Evolutionary conservation across 768 basidiomycete species (phyloP), one percentile per base, ranked within the genome.

Genomic region (Pleurotus salmoneostramineus): DNA sequence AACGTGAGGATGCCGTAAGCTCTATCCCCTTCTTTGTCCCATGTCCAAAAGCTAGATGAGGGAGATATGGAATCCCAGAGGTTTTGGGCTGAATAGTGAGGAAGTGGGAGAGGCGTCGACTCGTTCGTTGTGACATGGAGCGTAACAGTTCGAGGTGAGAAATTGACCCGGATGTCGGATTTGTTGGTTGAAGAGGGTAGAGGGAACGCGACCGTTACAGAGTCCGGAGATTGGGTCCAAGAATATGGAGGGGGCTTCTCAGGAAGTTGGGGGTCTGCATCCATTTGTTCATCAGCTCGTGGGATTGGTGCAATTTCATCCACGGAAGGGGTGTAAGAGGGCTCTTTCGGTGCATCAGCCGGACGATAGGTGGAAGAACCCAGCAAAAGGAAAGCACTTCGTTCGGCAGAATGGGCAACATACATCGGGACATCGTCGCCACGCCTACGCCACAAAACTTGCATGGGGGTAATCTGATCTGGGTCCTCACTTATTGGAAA

Each of bases 41-140:
- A 96, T 4, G 93, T 95, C 95, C 94, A 99, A 65, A 91, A 85
- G 65, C 91, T 91, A n/a, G 88, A 80, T 2, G 86, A 81, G 1
- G 89, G 74, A 54, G 84, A 83, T 61, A 99, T 88, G 7, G 74
- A 72, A 61, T 85, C 93, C 96, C 95, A 99, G 2, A 93, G 76
- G 27, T 75, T 72, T 65, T 84, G 83, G 33, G 78, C 73, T 0
- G 83, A 79, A 68, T 87, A 89, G 40, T 69, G 78, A 10, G 90
- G 91, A 43, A 84, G 71, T 33, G 73, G 67, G 37, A 77, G 60
- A 15, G 68, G 66, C 6, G 68, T 56, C 2, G 74, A 61, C n/a
- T 70, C 64, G 17, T 71, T 65, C 46, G 67, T 66, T 50, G 79
- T 72, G 58, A 93, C 73, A 61, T 85, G 83, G 1, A 93, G 66